Base-by-base conservation (phyloP, 345 rosid species). In the Bretschneidera sinensis region DNA sequence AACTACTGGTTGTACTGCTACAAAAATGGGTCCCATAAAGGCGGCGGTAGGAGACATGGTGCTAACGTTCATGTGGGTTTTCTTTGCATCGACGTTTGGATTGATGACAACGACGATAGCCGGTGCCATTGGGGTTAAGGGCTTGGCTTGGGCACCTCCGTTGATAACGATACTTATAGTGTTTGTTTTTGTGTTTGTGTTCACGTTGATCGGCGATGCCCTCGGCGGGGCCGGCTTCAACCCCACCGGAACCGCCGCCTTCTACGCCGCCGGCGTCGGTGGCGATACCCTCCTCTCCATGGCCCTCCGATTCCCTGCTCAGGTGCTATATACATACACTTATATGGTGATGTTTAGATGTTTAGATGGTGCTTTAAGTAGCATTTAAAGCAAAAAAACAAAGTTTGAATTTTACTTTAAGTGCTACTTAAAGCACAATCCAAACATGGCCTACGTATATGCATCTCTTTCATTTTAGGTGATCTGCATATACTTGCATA, bases 191-290 rank as follows among this genome's bases (percentile, higher is more conserved):
- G 81, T 88, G 45, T 80, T 83, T 48, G 28, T 83, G 48, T 91
- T 91, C 51, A 71, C 54, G 17, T 61, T 83, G 24, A 79, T 95
- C 22, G 96, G 75, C 33, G 77, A 18, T 0, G 58, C 66, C 43
- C 80, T 95, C 15, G 96, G 99, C 51, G 99, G 99, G 1, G 99
- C 99, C 64, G 85, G 89, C 74, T 95, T 88, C 57, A 95, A 91
- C 62, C 97, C 99, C 43, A 83, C 89, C 5, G 95, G 81, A 15
- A 95, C 62, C 56, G 95, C 96, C 2, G 69, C 99, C 50, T 86
- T 95, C 67, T 91, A 88, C 55, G 86, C 94, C 6, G 96, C 78
- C 43, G 99, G 96, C 0, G 72, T 88, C 62, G 85, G 92, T n/a
- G 54, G 68, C 39, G 92, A 95, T 74, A 69, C 72, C 57, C 87